Base-by-base conservation (phyloP, 2,329 filamentous ascomycete genomes). In the Xylariales sp. region DNA sequence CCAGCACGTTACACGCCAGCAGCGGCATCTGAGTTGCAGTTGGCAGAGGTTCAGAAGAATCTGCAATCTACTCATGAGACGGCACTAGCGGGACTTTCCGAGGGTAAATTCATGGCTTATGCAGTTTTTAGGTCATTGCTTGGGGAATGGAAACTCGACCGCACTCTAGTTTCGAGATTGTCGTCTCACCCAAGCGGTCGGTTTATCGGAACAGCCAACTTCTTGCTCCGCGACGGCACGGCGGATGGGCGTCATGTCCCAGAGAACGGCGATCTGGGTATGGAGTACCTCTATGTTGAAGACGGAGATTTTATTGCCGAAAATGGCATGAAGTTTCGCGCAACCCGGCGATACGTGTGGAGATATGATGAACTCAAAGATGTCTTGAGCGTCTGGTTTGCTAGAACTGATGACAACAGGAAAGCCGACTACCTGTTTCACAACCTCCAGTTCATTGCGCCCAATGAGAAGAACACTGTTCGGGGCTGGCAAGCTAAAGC, bases 391-490 rank as follows among this genome's bases (percentile, higher is more conserved):
- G 79, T 85, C 1, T 90, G 85, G 85, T 89, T 89, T 49, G 78
- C 78, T 27, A 78, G 80, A 45, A 68, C 74, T 1, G 76, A 83
- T 13, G 80, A 86, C 46, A 60, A 69, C 13, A 66, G 67, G 38
- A 70, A 70, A 12, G 80, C 81, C 0, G 85, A 88, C 53, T 85
- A 88, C 45, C 63, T 89, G 15, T 91, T 90, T 57, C 85, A 89
- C 50, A 74, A 81, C 45, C 63, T 89, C n/a, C 72, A 83, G 40
- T 85, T 89, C 47, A 41, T 65, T 16, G 46, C 64, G 7, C 63
- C 66, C 5, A 19, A 40, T 7, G 41, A 41, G 16, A 38, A 31
- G 14, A 30, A 30, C 20, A 37, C 48, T 10, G 50, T 56, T 0
- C 61, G 62, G 38, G 74, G 72, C 1, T 86, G 83, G 78, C 60